These are phyloP conservation scores for Taiwanofungus camphoratus DNA, from an alignment of 1,284 basidiomycete species.

Conservation along the genomic window DNA sequence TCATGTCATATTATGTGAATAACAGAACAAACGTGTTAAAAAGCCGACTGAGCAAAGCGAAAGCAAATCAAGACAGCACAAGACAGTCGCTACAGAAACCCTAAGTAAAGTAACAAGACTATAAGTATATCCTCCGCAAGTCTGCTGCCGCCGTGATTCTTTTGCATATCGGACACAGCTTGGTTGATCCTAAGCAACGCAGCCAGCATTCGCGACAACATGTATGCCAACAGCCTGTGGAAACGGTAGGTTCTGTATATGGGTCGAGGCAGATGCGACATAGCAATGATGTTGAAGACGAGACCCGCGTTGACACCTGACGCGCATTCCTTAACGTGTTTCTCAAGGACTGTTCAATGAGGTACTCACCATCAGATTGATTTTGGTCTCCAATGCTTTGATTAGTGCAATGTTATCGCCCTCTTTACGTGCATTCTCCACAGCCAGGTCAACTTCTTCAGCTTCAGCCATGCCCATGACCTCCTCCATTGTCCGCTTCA, in stretches of 20 bases:
- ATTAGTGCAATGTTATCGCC: slow-evolving; percentile 45
- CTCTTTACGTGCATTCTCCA: slow-evolving; percentile 41
- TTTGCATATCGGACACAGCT: slow-evolving; percentile 79
- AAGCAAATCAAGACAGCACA: too few relatives aligned
- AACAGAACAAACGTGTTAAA: too few relatives aligned
- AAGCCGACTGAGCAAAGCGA: too few relatives aligned
- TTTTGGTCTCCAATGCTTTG: slow-evolving; percentile 53
- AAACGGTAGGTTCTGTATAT: slow-evolving; percentile 70
- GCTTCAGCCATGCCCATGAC: slow-evolving; percentile 38
- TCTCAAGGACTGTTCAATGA: not conserved
- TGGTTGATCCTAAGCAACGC: slow-evolving; percentile 72
- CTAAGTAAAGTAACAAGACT: slow-evolving; percentile 10
- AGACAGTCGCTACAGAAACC: slow-evolving; percentile 8
- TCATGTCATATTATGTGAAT: not conserved
- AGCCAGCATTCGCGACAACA: slow-evolving; percentile 78
- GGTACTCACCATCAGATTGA: slow-evolving; percentile 49
- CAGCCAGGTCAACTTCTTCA: slow-evolving; percentile 43
- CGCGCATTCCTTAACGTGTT: not conserved
- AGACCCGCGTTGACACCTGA: slow-evolving; percentile 42
- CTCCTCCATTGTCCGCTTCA: slow-evolving; percentile 37
- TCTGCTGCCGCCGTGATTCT: slow-evolving; percentile 70
- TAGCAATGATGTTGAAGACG: slow-evolving; percentile 41
- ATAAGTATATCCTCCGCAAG: slow-evolving; percentile 63
- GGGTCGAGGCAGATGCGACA: slow-evolving; percentile 76
- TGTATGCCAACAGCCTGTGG: slow-evolving; percentile 83